A percentile compares a stretch with the other conserved stretches of the same genome.
These are phyloP conservation scores for Glycine latifolia DNA, from an alignment of 306 rosid genomes.

Conservation along the genomic window DNA sequence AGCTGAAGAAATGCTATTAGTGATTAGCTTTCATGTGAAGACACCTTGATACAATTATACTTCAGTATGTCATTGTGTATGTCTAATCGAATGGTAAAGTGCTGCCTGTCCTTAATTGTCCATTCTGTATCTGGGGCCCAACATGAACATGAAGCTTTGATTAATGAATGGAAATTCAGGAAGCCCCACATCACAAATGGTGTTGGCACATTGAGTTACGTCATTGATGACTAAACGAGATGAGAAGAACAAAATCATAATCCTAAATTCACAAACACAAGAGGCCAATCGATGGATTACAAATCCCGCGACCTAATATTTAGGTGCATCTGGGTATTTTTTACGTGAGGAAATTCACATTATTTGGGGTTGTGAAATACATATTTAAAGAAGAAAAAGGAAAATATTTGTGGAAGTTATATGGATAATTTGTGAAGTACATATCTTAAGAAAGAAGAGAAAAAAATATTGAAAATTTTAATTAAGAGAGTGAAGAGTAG, in stretches of 20 bases:
- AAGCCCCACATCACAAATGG: not conserved
- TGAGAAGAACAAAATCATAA: not conserved
- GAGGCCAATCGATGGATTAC: not conserved
- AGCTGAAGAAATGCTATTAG: not conserved
- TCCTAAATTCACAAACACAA: not conserved
- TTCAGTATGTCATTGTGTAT: not conserved
- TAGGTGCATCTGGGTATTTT: not conserved
- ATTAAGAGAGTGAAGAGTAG: too few species aligned
- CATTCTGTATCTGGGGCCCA: not conserved
- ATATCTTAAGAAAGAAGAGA: too few species aligned
- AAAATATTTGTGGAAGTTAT: not conserved
- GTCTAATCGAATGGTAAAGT: too few species aligned
- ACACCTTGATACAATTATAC: too few species aligned
- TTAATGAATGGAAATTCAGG: not conserved
- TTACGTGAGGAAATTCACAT: not conserved
- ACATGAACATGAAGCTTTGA: not conserved
- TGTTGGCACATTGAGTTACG: not conserved
- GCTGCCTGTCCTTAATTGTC: not conserved
- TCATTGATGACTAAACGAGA: slow-evolving; percentile 29
- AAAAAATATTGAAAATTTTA: too few species aligned
- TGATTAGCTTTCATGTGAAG: not conserved
- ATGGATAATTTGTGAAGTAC: not conserved
- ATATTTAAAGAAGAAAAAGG: not conserved
- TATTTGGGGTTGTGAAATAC: not conserved
- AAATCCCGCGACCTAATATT: not conserved